These are phyloP conservation scores for Clonostachys sp. DNA, from an alignment of 2,329 filamentous ascomycete species.

Conservation along the genomic window DNA sequence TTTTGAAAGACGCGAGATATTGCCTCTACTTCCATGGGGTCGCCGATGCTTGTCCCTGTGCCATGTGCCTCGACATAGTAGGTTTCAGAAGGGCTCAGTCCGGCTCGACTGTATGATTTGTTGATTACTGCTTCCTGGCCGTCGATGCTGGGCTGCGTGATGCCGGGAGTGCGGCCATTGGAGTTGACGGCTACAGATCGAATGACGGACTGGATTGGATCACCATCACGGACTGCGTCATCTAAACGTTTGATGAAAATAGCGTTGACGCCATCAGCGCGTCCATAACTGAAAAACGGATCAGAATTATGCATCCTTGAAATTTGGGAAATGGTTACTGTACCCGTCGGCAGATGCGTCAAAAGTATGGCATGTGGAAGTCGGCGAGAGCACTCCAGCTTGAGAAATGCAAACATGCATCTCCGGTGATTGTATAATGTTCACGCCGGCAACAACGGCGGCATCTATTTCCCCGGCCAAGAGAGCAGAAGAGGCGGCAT, in stretches of 20 bases:
- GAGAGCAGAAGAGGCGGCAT: conserved; percentile 28
- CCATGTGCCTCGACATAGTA: conserved; percentile 20
- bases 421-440: conserved; percentile 16
- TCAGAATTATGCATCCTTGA: no score
- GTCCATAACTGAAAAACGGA: background rate
- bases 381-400: conserved; percentile 17
- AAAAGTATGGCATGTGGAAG: conserved; percentile 34
- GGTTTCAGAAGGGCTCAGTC: conserved; percentile 14
- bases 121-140: conserved; percentile 30
- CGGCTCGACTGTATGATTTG: conserved; percentile 13
- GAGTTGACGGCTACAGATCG: conserved; percentile 41
- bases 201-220: conserved; percentile 44
- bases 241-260: background rate
- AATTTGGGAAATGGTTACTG: no score
- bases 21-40: conserved; percentile 20
- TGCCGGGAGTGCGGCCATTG: conserved; percentile 42
- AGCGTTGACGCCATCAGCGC: conserved; percentile 1
- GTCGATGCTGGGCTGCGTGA: conserved; percentile 43
- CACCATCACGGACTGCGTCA: conserved; percentile 28
- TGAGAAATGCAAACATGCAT: conserved; percentile 14
- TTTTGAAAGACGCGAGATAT: conserved; percentile 20
- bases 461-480: conserved; percentile 20
- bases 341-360: conserved; percentile 36
- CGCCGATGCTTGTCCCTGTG: conserved; percentile 19
- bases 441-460: conserved; percentile 22